A percentile compares a stretch with the other conserved stretches of the same genome.
Evolutionary conservation across 2,329 filamentous ascomycete species (phyloP).

Genomic region (Pseudogymnoascus sp.): DNA sequence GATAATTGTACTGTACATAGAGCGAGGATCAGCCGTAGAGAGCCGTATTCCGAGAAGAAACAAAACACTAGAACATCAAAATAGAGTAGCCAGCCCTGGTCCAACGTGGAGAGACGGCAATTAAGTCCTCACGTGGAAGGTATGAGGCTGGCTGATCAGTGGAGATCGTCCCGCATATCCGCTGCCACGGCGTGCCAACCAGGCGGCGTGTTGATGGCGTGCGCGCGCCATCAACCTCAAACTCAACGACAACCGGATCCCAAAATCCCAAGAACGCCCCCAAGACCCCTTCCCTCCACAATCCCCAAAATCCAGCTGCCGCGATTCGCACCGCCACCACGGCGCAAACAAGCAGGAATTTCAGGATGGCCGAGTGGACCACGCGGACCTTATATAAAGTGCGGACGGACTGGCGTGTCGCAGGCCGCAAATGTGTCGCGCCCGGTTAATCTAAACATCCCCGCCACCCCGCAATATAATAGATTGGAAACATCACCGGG

Average conservation of each 20-base stretch:
- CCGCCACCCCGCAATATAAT: slow-evolving; percentile 4
- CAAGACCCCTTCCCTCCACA: not conserved
- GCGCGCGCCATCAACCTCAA: not conserved
- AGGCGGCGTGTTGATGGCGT: too few species aligned
- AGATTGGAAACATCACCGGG: slow-evolving; percentile 1
- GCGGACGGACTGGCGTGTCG: not conserved
- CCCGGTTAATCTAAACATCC: not conserved
- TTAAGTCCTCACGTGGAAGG: not conserved
- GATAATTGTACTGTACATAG: not conserved
- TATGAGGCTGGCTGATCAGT: not conserved
- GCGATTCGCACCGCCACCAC: not conserved
- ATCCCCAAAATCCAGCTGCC: not conserved
- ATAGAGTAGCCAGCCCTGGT: not conserved
- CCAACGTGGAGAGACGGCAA: not conserved
- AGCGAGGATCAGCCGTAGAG: not conserved
- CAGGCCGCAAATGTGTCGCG: not conserved
- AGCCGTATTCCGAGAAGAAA: not conserved
- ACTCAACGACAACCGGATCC: not conserved
- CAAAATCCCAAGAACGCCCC: not conserved
- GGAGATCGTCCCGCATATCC: not conserved
- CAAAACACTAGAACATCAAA: not conserved
- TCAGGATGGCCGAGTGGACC: not conserved
- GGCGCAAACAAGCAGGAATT: not conserved
- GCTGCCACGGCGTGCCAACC: not conserved
- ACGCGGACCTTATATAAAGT: not conserved